phyloP scores from a whole-genome alignment of 148 eudicot genomes.

The Nyssa sinensis region DNA sequence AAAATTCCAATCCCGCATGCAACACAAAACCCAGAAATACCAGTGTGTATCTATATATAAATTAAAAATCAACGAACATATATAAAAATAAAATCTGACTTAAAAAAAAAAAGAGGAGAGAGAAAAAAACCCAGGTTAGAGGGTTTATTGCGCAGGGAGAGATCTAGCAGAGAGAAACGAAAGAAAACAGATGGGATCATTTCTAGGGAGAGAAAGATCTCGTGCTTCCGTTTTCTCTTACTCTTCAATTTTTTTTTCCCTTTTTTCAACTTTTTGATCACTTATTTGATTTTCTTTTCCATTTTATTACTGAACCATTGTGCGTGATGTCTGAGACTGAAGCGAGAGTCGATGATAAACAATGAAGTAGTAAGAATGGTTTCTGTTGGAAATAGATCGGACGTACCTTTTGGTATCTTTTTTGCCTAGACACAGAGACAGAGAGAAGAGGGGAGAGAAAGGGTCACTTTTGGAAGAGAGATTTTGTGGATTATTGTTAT shows the following conservation, averaged over 20 bases:
- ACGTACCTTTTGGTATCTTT: constrained; percentile 22
- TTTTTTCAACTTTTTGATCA: background rate
- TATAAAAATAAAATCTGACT: background rate
- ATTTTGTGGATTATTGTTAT: background rate
- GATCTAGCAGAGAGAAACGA: constrained; percentile 11
- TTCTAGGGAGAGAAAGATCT: constrained; percentile 8
- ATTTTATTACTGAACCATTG: constrained; percentile 9
- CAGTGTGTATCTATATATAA: background rate
- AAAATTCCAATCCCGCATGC: constrained; percentile 17
- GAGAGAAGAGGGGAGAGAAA: background rate
- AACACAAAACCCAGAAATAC: background rate
- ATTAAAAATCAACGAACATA: background rate
- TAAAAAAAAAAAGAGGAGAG: background rate
- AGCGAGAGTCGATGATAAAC: background rate
- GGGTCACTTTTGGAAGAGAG: background rate
- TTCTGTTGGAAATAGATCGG: background rate
- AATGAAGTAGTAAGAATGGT: background rate
- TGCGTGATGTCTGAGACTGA: background rate
- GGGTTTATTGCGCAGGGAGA: constrained; percentile 12
- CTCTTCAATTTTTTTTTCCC: background rate
- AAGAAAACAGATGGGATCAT: background rate
- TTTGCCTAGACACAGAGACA: constrained; percentile 9
- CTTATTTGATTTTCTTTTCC: background rate
- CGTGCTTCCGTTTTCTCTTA: background rate
- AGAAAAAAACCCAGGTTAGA: constrained; percentile 7